A percentile compares a stretch with the other conserved stretches of the same genome.
Evolutionary conservation across 202 grass and related monocot genomes (phyloP).

Genomic region (Saccharum hybrid): DNA sequence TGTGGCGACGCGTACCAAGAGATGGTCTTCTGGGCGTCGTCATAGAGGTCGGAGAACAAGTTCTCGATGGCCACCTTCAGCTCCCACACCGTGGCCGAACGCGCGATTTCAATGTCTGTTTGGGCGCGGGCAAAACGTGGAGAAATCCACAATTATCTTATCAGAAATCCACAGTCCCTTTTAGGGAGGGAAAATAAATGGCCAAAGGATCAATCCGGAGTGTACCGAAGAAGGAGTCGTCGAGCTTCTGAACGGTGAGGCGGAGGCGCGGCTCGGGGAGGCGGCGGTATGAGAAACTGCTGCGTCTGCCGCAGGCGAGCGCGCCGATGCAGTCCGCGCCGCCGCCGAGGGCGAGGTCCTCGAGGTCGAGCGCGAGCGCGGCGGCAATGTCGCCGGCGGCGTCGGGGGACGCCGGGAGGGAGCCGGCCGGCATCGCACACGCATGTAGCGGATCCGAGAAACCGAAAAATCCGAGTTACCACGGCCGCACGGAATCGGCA

Average conservation of each 20-base stretch:
- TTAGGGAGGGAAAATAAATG: background rate
- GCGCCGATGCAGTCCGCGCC: conserved; percentile 47
- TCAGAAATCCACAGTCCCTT: background rate
- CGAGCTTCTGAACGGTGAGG: conserved; percentile 84
- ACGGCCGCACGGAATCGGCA: background rate
- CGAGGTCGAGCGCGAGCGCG: conserved; percentile 27
- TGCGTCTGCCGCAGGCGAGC: conserved; percentile 49
- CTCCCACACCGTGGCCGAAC: conserved; percentile 60
- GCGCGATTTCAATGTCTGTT: conserved; percentile 65
- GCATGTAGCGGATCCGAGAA: background rate
- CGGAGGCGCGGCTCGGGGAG: conserved; percentile 62
- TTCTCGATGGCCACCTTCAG: conserved; percentile 78
- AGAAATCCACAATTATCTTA: background rate
- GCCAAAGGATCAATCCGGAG: background rate
- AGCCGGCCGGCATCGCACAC: conserved; percentile 31
- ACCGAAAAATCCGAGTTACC: background rate
- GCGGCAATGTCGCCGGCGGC: conserved; percentile 28
- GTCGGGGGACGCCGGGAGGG: conserved; percentile 14
- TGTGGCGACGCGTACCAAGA: conserved; percentile 56
- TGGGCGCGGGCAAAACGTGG: background rate
- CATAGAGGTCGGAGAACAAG: conserved; percentile 48
- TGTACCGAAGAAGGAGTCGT: conserved; percentile 78
- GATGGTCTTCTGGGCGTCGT: conserved; percentile 54
- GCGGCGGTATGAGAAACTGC: conserved; percentile 76
- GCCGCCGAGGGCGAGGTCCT: background rate